A percentile compares a stretch with the other conserved stretches of the same genome.
Conservation (phyloP, 2,329 filamentous ascomycete species). For the Huntiella bhutanensis region DNA sequence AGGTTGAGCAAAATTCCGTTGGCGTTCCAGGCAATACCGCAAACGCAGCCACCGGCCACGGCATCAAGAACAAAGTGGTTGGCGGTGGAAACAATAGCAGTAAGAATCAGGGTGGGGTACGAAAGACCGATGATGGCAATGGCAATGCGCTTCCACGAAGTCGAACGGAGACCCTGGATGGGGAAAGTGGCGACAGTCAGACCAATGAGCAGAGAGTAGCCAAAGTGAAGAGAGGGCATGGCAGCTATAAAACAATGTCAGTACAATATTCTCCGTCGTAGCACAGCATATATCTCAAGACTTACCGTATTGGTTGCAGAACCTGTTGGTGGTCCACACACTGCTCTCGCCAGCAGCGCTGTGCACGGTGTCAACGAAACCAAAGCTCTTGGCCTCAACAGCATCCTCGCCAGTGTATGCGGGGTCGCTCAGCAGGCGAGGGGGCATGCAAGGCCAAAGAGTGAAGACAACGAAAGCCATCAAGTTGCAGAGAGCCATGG, state of each 20-base stretch:
- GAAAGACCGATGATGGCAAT: conserved; percentile 32
- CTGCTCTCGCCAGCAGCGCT: conserved; percentile 32
- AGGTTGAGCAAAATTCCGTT: conserved; percentile 41
- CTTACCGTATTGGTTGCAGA: conserved; percentile 57
- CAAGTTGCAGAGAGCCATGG: conserved; percentile 43
- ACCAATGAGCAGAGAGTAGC: conserved; percentile 55
- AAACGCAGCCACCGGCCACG: conserved; percentile 47
- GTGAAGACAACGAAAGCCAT: conserved; percentile 42
- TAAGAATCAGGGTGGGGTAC: conserved; percentile 46
- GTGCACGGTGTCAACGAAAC: conserved; percentile 44
- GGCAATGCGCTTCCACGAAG: conserved; percentile 29
- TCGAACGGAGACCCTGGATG: conserved; percentile 32
- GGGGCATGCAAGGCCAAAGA: conserved; percentile 46
- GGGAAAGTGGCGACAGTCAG: conserved; percentile 50
- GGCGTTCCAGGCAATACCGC: conserved; percentile 40
- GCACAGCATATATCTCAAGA: conserved; percentile 7
- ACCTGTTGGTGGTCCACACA: conserved; percentile 53
- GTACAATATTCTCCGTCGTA: not conserved
- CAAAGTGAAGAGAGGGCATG: conserved; percentile 60
- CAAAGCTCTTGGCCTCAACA: conserved; percentile 38
- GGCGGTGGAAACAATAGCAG: conserved; percentile 51
- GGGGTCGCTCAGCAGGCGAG: conserved; percentile 37
- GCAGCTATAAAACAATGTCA: conserved; percentile 29
- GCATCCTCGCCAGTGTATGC: conserved; percentile 35
- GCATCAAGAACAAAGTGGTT: conserved; percentile 59